A percentile compares a stretch with the other conserved stretches of the same genome.
Conservation (phyloP, 192 early-diverging fungal genomes). For the Pilobolus umbonatus region DNA sequence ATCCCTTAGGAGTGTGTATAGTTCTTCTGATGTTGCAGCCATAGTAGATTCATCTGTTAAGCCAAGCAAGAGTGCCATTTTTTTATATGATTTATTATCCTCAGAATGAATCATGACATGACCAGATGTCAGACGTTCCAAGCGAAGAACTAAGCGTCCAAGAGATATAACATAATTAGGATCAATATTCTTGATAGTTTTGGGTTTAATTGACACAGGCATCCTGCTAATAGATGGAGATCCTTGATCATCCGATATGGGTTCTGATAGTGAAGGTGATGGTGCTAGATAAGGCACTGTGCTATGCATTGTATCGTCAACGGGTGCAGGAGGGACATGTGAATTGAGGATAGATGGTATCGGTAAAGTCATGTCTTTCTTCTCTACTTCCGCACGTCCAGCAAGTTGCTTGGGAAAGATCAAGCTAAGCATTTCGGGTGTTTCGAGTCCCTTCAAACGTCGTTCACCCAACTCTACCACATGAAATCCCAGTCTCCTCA, state of each 20-base stretch:
- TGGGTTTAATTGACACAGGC: too few relatives aligned
- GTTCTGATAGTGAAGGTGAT: too few relatives aligned
- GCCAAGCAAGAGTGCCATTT: slow-evolving; percentile 2
- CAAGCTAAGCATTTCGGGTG: slow-evolving; percentile 74
- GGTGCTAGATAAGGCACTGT: too few relatives aligned
- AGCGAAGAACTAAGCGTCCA: slow-evolving; percentile 50
- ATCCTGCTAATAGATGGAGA: too few relatives aligned
- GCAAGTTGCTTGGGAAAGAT: slow-evolving; percentile 54
- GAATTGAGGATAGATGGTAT: neutral
- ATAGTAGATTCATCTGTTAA: slow-evolving; percentile 1
- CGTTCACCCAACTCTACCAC: slow-evolving; percentile 75
- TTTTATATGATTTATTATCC: neutral
- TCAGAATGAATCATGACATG: slow-evolving; percentile 8
- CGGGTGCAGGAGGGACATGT: too few relatives aligned
- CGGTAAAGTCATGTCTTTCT: slow-evolving; percentile 25
- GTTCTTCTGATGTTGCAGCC: slow-evolving; percentile 1
- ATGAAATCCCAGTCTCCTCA: slow-evolving; percentile 65
- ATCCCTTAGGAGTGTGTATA: slow-evolving; percentile 34
- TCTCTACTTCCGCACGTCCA: slow-evolving; percentile 42
- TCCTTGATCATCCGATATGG: too few relatives aligned
- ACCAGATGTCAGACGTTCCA: slow-evolving; percentile 52
- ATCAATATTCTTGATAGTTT: slow-evolving; percentile 34
- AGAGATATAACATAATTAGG: slow-evolving; percentile 41
- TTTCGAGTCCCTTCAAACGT: slow-evolving; percentile 86
- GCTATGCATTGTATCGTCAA: too few relatives aligned